Percentiles rank a stretch among this genome's conserved stretches.
Conservation (phyloP, 31 red algal species). For the Porphyra umbilicalis region DNA sequence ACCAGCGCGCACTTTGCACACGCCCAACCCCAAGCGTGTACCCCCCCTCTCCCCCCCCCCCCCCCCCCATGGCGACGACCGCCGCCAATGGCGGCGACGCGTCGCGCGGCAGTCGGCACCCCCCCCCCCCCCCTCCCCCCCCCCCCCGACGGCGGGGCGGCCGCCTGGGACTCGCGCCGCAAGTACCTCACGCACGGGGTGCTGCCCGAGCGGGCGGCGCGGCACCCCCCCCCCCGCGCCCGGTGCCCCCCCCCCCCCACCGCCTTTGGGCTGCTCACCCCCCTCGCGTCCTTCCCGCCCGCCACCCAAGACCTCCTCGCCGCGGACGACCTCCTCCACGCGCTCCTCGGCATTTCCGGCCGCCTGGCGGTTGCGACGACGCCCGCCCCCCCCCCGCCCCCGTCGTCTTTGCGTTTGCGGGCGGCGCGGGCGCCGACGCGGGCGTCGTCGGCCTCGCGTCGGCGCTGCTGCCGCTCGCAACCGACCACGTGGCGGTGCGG, state of each 20-base stretch:
- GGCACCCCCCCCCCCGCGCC: neutral
- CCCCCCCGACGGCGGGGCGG: neutral
- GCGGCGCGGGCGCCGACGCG: slow-evolving; percentile 2
- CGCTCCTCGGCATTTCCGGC: slow-evolving; percentile 29
- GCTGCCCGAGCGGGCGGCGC: neutral
- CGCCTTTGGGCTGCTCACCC: neutral
- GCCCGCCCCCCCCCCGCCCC: slow-evolving; percentile 1
- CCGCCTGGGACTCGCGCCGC: neutral
- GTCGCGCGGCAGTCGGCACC: neutral
- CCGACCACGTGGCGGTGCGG: slow-evolving; percentile 17
- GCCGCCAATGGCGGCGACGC: neutral
- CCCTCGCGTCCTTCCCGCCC: neutral
- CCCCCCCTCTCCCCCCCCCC: no score
- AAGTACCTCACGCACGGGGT: neutral
- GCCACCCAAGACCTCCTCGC: slow-evolving; percentile 19
- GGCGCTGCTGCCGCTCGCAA: slow-evolving; percentile 26
- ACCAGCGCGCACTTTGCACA: no score
- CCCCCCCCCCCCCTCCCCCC: neutral
- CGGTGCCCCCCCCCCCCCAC: neutral
- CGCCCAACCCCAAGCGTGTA: no score
- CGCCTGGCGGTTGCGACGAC: neutral
- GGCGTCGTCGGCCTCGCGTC: slow-evolving; percentile 17
- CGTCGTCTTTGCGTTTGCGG: neutral
- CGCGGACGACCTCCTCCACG: slow-evolving; percentile 46
- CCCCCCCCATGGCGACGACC: neutral